phyloP scores from a whole-genome alignment of 2,329 filamentous ascomycete species.

The Cryphonectria nitschkei region DNA sequence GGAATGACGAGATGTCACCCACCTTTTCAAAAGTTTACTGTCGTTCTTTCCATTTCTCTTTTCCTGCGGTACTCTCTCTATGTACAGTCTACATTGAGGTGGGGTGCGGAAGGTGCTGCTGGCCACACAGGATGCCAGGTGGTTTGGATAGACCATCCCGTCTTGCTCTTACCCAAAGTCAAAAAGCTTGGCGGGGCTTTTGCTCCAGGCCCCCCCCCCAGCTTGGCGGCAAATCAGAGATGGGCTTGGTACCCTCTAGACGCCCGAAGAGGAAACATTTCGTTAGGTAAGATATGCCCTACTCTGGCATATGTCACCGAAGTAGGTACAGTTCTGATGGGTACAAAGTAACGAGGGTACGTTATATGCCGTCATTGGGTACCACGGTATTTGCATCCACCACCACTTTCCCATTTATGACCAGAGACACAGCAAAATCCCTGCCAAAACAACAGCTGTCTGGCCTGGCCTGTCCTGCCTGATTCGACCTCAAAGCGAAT shows the following conservation, averaged over 20 bases:
- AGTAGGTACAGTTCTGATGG: not conserved
- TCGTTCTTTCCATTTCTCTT: not conserved
- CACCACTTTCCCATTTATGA: not conserved
- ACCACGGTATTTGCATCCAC: not conserved
- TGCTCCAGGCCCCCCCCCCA: not conserved
- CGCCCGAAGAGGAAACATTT: constrained; percentile 6
- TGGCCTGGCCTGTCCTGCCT: not conserved
- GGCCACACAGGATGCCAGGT: not conserved
- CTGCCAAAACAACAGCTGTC: not conserved
- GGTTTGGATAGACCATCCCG: not conserved
- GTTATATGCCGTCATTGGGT: not conserved
- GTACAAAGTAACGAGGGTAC: not conserved
- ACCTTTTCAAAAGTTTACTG: not conserved
- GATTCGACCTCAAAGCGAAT: not conserved
- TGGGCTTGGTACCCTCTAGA: not conserved
- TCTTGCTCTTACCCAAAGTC: not conserved
- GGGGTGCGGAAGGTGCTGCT: not conserved
- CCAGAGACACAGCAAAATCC: not conserved
- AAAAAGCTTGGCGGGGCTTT: not conserved
- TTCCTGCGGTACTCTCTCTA: not conserved
- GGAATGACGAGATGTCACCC: not conserved
- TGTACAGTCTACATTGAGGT: not conserved
- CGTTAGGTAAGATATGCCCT: constrained; percentile 3
- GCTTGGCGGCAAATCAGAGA: constrained; percentile 2
- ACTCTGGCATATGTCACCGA: not conserved